These are phyloP conservation scores for Astrocystis sublimbata DNA, from an alignment of 495 filamentous ascomycete species.

Conservation along the genomic window DNA sequence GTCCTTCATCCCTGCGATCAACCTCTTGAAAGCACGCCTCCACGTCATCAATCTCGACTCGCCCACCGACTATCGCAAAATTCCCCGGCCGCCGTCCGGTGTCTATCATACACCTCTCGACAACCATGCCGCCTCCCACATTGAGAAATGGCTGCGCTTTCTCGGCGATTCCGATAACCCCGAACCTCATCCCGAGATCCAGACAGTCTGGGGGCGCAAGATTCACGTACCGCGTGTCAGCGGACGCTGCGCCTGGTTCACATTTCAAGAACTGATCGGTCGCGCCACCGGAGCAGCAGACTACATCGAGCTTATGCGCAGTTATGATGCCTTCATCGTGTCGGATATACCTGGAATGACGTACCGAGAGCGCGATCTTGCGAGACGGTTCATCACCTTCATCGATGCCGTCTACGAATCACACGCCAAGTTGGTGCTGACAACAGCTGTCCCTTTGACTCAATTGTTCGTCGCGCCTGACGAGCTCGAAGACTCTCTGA, in stretches of 20 bases:
- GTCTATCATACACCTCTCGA: constrained; percentile 87
- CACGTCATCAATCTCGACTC: constrained; percentile 93
- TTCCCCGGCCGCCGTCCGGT: constrained; percentile 87
- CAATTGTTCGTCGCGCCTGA: constrained; percentile 85
- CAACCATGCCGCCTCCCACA: constrained; percentile 72
- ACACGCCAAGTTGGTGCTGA: constrained; percentile 92
- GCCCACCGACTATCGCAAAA: constrained; percentile 94
- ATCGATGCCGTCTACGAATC: constrained; percentile 90
- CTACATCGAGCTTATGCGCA: constrained; percentile 88
- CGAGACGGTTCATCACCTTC: constrained; percentile 93
- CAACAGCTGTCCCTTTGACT: constrained; percentile 76
- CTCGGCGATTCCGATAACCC: constrained; percentile 79
- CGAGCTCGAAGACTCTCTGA: constrained; percentile 63
- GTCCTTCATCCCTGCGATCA: constrained; percentile 93
- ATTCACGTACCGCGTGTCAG: constrained; percentile 85
- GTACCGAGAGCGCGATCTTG: constrained; percentile 79
- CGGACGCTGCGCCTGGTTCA: constrained; percentile 84
- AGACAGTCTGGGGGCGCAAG: constrained; percentile 91
- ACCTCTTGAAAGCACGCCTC: constrained; percentile 78
- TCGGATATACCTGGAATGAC: constrained; percentile 93
- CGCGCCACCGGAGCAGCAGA: constrained; percentile 87
- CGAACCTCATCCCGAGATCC: constrained; percentile 72
- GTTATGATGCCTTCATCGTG: constrained; percentile 89
- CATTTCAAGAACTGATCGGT: constrained; percentile 86
- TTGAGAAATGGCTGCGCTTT: constrained; percentile 92